Evolutionary conservation across 2,329 filamentous ascomycete genomes (phyloP), one percentile per base, ranked within the genome.

Genomic region (Exserohilum turcica): DNA sequence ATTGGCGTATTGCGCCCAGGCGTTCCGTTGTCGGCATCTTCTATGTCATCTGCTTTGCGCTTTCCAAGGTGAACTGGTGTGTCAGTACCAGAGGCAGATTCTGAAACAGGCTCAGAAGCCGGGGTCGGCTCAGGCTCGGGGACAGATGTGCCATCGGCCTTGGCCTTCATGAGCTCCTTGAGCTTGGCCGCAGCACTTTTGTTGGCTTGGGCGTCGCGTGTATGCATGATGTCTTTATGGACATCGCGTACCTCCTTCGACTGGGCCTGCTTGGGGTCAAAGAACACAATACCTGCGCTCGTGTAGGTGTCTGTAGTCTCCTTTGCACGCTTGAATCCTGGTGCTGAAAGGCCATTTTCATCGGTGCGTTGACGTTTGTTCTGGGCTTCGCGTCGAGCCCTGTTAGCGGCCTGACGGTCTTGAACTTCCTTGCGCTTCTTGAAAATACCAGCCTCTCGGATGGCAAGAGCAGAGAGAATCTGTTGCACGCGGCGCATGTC

Each of bases 401-500:
- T 84, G 63, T 87, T 88, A 33, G 90, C 91, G 64, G 92, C 90
- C 56, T 88, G 86, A 57, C 90, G 86, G 54, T 97, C 90, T 58
- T 97, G 92, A 1, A 86, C 85, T 73, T 97, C 89, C 71, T 91
- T 91, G 63, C 95, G 86, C 57, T 91, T 86, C 66, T 86, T 87
- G 77, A 99, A 99, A 52, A 99, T 99, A 12, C 86, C 86, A 73
- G 96, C 91, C 78, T 99, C 94, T 74, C 96, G 91, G 73, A 90
- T 93, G 1, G 91, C 94, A 16, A 99, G 82, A 1, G 92, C 93
- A 65, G 89, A 83, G 43, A 99, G 80, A 67, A 99, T 97, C 63
- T 88, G 82, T 71, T 99, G 94, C 8, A 92, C 92, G 65, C 90
- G 85, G 53, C 87, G 85, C 52, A 99, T 83, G 71, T 97, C 89